Evolutionary conservation across 768 basidiomycete genomes (phyloP).

Genomic region (Ramaria sp.): DNA sequence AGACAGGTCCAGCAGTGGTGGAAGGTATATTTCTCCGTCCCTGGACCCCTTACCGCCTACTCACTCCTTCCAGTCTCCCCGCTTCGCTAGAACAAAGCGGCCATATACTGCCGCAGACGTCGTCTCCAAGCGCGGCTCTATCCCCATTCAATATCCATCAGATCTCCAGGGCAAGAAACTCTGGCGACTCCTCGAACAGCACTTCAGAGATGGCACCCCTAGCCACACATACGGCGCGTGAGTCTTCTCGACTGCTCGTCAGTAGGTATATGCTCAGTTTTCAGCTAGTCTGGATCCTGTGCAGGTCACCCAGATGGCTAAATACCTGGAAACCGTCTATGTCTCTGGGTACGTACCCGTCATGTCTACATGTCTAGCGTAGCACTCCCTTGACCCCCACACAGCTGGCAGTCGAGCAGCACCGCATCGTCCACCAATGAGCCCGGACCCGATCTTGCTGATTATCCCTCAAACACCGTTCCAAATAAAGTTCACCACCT

Average conservation of each 20-base stretch:
- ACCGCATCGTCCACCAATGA: slow-evolving; percentile 92
- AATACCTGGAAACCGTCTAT: slow-evolving; percentile 96
- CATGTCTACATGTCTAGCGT: neutral
- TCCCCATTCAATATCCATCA: slow-evolving; percentile 81
- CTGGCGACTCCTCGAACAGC: slow-evolving; percentile 61
- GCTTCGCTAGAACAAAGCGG: slow-evolving; percentile 78
- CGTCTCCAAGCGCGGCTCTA: slow-evolving; percentile 85
- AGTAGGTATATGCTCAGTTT: slow-evolving; percentile 3
- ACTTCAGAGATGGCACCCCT: slow-evolving; percentile 66
- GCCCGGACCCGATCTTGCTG: slow-evolving; percentile 98
- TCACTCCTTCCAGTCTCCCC: slow-evolving; percentile 49
- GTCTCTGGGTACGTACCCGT: slow-evolving; percentile 55
- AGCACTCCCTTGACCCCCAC: neutral
- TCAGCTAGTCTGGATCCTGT: slow-evolving; percentile 86
- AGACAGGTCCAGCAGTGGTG: slow-evolving; percentile 84
- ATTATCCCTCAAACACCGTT: slow-evolving; percentile 97
- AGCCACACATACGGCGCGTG: slow-evolving; percentile 98
- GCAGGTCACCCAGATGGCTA: slow-evolving; percentile 98
- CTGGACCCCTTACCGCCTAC: neutral
- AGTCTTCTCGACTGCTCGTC: slow-evolving; percentile 29
- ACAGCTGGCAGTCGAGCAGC: slow-evolving; percentile 74
- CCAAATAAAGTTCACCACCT: slow-evolving; percentile 98
- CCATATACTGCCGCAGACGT: slow-evolving; percentile 92
- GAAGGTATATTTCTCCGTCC: slow-evolving; percentile 45
- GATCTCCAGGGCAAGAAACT: slow-evolving; percentile 81